A percentile compares a stretch with the other conserved stretches of the same genome.
phyloP scores from a whole-genome alignment of 805 yeast genomes.

The Brettanomyces custersianus region DNA sequence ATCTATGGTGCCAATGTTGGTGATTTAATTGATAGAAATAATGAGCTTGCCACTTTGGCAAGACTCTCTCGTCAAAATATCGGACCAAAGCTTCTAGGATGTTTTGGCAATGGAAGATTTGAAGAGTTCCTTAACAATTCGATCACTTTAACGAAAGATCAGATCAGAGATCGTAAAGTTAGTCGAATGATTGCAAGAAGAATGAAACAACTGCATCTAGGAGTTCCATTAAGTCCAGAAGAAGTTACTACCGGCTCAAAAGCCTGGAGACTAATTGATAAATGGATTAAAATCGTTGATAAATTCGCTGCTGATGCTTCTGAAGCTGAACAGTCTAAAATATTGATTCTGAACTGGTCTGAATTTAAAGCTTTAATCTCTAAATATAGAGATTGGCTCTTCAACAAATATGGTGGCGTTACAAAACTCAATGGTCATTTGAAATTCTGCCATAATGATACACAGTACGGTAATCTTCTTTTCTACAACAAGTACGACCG shows the following conservation, averaged over 20 bases:
- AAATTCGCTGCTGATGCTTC: conserved; percentile 22
- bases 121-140: conserved; percentile 89
- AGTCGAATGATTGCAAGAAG: conserved; percentile 86
- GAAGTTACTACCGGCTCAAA: conserved; percentile 58
- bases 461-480: conserved; percentile 90
- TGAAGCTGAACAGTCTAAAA: conserved; percentile 28
- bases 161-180: conserved; percentile 66
- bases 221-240: conserved; percentile 51
- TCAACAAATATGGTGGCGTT: conserved; percentile 33
- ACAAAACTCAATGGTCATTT: conserved; percentile 37
- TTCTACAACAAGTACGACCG: conserved; percentile 32
- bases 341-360: conserved; percentile 39
- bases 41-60: conserved; percentile 63
- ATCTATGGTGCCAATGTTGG: conserved; percentile 87
- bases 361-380: conserved; percentile 40
- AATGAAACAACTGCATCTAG: conserved; percentile 88
- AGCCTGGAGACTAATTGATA: conserved; percentile 58
- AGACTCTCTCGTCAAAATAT: conserved; percentile 70
- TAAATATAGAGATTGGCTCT: conserved; percentile 57
- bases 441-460: conserved; percentile 90
- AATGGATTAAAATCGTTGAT: conserved; percentile 55
- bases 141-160: conserved; percentile 60
- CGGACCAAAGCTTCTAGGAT: conserved; percentile 85
- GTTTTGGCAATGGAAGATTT: conserved; percentile 85
- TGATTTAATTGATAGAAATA: conserved; percentile 75